Evolutionary conservation across 164 flowering plant genomes (phyloP).

Genomic region (grape (Vitis vinifera)): DNA sequence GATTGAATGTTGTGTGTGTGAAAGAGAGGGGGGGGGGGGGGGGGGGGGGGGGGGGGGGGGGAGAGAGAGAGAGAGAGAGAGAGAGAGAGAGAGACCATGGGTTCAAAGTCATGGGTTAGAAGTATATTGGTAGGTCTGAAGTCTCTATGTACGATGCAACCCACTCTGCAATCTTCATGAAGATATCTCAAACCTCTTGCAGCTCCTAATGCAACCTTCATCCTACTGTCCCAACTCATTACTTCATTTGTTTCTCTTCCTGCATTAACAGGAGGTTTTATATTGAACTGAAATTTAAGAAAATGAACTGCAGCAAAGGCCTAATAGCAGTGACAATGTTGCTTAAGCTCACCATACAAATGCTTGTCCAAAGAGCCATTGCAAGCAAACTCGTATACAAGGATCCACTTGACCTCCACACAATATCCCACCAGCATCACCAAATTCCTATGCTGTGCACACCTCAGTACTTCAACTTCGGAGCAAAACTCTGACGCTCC

Average conservation of each 20-base stretch:
- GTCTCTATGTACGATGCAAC: constrained; percentile 53
- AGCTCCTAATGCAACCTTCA: constrained; percentile 47
- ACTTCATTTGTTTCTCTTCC: constrained; percentile 16
- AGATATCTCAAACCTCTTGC: constrained; percentile 52
- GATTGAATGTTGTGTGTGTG: background rate
- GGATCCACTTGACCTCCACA: constrained; percentile 37
- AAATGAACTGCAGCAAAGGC: background rate
- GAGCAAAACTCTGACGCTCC: constrained; percentile 46
- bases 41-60: background rate
- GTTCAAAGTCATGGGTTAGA: constrained; percentile 52
- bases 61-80: background rate
- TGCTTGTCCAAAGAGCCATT: constrained; percentile 48
- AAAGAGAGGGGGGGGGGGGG: background rate
- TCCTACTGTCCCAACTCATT: constrained; percentile 33
- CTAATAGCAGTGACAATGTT: background rate
- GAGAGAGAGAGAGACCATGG: constrained; percentile 33
- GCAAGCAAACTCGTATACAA: constrained; percentile 46
- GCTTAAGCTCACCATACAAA: constrained; percentile 28
- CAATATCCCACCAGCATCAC: constrained; percentile 53
- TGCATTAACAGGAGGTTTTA: background rate
- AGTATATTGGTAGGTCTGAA: constrained; percentile 49
- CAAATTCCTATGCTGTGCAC: constrained; percentile 52
- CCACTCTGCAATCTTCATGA: constrained; percentile 56
- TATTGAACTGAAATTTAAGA: background rate
- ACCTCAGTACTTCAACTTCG: constrained; percentile 47